A percentile compares a stretch with the other conserved stretches of the same genome.
phyloP scores from a whole-genome alignment of 345 rosid genomes.

The Balakata baccata region DNA sequence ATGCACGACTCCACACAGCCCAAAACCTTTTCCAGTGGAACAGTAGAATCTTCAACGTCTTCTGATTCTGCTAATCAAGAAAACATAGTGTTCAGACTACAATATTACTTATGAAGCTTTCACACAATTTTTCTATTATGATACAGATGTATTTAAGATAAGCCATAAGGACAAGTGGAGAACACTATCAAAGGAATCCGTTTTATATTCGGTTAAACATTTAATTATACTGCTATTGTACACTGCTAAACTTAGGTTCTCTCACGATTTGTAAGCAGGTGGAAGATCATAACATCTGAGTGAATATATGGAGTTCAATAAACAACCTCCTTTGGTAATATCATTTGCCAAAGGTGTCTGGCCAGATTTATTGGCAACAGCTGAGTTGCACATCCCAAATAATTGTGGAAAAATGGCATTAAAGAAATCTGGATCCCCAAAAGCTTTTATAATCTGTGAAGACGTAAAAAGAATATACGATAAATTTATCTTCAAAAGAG shows the following conservation, averaged over 20 bases:
- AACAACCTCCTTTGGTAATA: constrained; percentile 58
- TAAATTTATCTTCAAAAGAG: neutral
- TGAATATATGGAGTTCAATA: constrained; percentile 16
- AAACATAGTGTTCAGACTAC: neutral
- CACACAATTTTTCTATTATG: neutral
- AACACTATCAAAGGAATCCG: no score
- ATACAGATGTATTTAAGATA: neutral
- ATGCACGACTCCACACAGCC: constrained; percentile 64
- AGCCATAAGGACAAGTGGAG: neutral
- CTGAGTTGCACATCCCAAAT: constrained; percentile 60
- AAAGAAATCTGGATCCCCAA: constrained; percentile 70
- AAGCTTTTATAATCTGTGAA: constrained; percentile 75
- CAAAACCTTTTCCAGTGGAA: constrained; percentile 65
- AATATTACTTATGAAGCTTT: neutral
- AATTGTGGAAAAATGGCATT: constrained; percentile 61
- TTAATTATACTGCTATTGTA: neutral
- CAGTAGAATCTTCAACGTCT: constrained; percentile 42
- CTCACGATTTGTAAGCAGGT: neutral
- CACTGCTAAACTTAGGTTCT: neutral
- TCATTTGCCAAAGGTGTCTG: constrained; percentile 44
- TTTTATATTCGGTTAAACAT: neutral
- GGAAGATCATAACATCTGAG: constrained; percentile 4
- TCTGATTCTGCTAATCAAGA: constrained; percentile 49
- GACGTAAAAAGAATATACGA: constrained; percentile 5
- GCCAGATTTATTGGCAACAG: constrained; percentile 37